phyloP scores from a whole-genome alignment of 768 basidiomycete species.

The Mycena belliarum region DNA sequence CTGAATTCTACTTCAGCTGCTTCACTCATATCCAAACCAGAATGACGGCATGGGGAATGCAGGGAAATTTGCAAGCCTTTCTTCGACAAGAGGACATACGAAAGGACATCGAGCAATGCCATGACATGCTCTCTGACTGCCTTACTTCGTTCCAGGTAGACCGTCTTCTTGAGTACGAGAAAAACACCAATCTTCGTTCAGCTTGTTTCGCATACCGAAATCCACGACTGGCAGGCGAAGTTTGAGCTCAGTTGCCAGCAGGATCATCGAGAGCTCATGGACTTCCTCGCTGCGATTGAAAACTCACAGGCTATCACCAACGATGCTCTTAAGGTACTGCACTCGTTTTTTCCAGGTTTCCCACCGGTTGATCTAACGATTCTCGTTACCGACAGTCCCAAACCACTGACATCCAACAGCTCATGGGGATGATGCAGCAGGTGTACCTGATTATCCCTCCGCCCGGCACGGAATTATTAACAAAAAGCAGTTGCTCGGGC shows the following conservation, averaged over 20 bases:
- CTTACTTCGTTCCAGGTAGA: conserved; percentile 48
- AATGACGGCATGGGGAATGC: conserved; percentile 47
- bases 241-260: conserved; percentile 37
- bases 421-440: conserved; percentile 55
- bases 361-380: background rate
- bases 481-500: conserved; percentile 31
- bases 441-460: conserved; percentile 26
- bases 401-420: conserved; percentile 33
- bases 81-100: conserved; percentile 46
- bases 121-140: conserved; percentile 46
- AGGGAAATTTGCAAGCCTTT: conserved; percentile 42
- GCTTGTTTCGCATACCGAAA: conserved; percentile 48
- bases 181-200: conserved; percentile 18
- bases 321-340: conserved; percentile 26
- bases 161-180: background rate
- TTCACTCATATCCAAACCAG: conserved; percentile 37
- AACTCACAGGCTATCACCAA: conserved; percentile 39
- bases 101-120: conserved; percentile 46
- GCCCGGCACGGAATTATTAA: background rate
- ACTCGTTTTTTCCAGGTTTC: background rate
- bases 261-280: conserved; percentile 47
- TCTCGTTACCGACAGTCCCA: conserved; percentile 20
- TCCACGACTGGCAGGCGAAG: conserved; percentile 50
- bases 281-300: conserved; percentile 44
- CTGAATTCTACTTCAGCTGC: conserved; percentile 21